phyloP scores from a whole-genome alignment of 495 filamentous ascomycete species.

The Aspergillus leporis region DNA sequence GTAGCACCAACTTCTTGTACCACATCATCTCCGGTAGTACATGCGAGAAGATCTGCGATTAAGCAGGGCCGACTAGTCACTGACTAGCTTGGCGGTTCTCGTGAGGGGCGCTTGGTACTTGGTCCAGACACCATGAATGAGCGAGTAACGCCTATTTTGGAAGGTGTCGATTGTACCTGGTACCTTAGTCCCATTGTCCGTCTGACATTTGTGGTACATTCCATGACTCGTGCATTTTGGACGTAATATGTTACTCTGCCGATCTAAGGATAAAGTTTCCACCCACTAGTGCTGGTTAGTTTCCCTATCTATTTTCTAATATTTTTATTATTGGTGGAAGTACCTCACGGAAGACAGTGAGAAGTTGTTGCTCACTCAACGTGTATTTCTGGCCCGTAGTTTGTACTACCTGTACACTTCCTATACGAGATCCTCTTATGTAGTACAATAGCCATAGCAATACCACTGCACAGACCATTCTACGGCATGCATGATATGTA shows the following conservation, averaged over 20 bases:
- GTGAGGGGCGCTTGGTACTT: not conserved
- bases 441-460: not conserved
- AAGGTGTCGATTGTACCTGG: not conserved
- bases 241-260: not conserved
- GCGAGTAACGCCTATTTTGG: not conserved
- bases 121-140: not conserved
- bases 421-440: not conserved
- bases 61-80: not conserved
- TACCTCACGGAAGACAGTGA: too few relatives aligned
- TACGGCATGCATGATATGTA: not conserved
- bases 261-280: not conserved
- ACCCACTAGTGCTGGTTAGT: not conserved
- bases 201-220: constrained; percentile 2
- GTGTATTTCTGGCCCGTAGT: not conserved
- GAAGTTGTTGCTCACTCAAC: too few relatives aligned
- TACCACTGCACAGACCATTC: not conserved
- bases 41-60: not conserved
- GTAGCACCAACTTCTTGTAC: not conserved
- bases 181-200: not conserved
- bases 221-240: not conserved
- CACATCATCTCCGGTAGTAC: not conserved
- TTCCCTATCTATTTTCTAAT: too few relatives aligned
- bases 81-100: not conserved
- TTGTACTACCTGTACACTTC: not conserved
- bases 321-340: too few relatives aligned